Conservation (phyloP, 805 yeast species). For the Torulaspora franciscae region DNA sequence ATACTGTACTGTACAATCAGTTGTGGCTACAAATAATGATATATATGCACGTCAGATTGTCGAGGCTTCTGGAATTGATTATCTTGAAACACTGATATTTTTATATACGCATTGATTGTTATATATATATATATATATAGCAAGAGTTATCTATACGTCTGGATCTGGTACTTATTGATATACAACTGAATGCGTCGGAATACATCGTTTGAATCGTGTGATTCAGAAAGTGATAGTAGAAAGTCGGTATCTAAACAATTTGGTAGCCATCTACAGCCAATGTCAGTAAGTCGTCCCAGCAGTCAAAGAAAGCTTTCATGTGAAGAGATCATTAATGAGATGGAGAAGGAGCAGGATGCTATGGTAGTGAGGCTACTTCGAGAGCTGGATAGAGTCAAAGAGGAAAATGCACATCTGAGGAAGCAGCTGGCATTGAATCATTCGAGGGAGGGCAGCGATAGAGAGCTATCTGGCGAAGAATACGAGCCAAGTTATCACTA, state of each 20-base stretch:
- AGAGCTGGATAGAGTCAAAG: constrained; percentile 46
- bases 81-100: background rate
- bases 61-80: background rate
- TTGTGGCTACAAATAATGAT: background rate
- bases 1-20: background rate
- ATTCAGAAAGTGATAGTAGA: constrained; percentile 1
- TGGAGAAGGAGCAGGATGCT: constrained; percentile 65
- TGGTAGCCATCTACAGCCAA: constrained; percentile 10
- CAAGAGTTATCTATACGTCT: background rate
- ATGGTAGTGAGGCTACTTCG: constrained; percentile 51
- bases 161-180: background rate
- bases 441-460: constrained; percentile 3
- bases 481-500: constrained; percentile 9
- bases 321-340: constrained; percentile 50
- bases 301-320: constrained; percentile 24
- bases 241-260: constrained; percentile 7
- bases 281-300: constrained; percentile 7
- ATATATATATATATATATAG: background rate
- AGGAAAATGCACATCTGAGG: constrained; percentile 42
- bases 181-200: constrained; percentile 5
- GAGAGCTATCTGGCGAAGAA: constrained; percentile 6
- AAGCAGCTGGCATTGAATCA: constrained; percentile 16
- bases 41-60: background rate
- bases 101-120: background rate
- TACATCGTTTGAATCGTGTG: constrained; percentile 4